These are phyloP conservation scores for Senna siamea DNA, from an alignment of 306 rosid genomes.

Conservation along the genomic window DNA sequence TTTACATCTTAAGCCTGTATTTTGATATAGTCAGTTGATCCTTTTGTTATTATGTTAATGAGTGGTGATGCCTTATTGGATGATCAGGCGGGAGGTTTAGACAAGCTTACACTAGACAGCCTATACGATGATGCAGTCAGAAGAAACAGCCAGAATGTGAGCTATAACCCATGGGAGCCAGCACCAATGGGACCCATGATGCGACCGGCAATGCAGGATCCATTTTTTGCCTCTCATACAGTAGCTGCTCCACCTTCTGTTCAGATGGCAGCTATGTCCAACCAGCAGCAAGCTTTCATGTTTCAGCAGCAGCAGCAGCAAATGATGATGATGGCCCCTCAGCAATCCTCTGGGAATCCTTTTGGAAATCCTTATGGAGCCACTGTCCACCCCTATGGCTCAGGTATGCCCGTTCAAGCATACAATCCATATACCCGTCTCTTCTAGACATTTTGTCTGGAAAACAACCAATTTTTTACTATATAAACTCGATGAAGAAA, in stretches of 20 bases:
- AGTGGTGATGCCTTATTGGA: constrained; percentile 36
- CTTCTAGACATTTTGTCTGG: constrained; percentile 52
- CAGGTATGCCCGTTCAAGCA: constrained; percentile 93
- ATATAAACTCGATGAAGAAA: constrained; percentile 32
- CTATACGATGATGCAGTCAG: constrained; percentile 92
- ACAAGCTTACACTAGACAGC: constrained; percentile 94
- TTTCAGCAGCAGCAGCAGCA: constrained; percentile 77
- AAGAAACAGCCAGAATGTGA: constrained; percentile 81
- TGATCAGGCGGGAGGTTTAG: constrained; percentile 91
- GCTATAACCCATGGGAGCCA: constrained; percentile 98
- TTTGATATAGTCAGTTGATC: neutral
- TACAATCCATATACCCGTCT: constrained; percentile 86
- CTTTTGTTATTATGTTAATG: constrained; percentile 33
- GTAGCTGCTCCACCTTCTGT: constrained; percentile 86
- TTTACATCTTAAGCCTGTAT: neutral
- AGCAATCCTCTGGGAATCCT: constrained; percentile 71
- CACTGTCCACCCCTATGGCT: constrained; percentile 64
- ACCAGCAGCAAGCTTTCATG: constrained; percentile 91
- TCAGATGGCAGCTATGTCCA: constrained; percentile 90
- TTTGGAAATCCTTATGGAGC: constrained; percentile 85
- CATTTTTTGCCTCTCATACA: constrained; percentile 68
- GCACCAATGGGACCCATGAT: constrained; percentile 59
- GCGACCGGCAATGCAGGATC: constrained; percentile 80
- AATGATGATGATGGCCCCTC: constrained; percentile 81
- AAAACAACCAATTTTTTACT: constrained; percentile 31